phyloP scores from a whole-genome alignment of 1,284 basidiomycete genomes.

The Sanghuangporus weigelae region DNA sequence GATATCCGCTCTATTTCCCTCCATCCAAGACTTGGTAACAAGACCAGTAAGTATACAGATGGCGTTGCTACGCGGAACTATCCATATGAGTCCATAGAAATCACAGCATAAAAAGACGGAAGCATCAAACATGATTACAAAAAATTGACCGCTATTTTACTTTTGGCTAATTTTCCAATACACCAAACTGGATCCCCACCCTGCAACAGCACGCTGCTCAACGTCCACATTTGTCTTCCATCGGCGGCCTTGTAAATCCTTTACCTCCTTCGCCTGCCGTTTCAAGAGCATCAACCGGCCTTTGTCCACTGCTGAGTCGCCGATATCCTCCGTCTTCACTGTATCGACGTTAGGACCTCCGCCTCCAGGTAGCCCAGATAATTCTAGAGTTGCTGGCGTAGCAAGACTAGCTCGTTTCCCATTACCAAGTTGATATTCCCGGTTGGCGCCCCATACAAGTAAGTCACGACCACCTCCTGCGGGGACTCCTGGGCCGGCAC shows the following conservation, averaged over 20 bases:
- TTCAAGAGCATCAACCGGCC: constrained; percentile 53
- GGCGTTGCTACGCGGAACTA: too few relatives aligned
- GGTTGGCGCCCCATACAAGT: constrained; percentile 64
- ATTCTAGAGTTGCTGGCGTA: constrained; percentile 54
- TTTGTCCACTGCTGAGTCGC: constrained; percentile 28
- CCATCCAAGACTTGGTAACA: background rate
- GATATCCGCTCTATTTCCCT: background rate
- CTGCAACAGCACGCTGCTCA: constrained; percentile 63
- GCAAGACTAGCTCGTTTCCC: constrained; percentile 75
- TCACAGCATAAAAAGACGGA: background rate
- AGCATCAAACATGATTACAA: background rate
- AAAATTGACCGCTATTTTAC: background rate
- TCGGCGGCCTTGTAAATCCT: constrained; percentile 59
- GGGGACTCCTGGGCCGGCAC: constrained; percentile 36
- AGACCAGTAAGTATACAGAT: too few relatives aligned
- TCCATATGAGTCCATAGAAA: background rate
- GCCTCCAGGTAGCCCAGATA: constrained; percentile 26
- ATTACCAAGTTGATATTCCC: constrained; percentile 80
- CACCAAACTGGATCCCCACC: constrained; percentile 59
- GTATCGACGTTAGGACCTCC: constrained; percentile 5
- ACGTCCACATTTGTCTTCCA: constrained; percentile 64
- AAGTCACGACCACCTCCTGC: constrained; percentile 50
- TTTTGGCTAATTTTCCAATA: constrained; percentile 63
- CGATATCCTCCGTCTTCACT: constrained; percentile 10
- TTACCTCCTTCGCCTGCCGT: constrained; percentile 47